Evolutionary conservation across 495 filamentous ascomycete species (phyloP).

Genomic region (Trichoderma virens): DNA sequence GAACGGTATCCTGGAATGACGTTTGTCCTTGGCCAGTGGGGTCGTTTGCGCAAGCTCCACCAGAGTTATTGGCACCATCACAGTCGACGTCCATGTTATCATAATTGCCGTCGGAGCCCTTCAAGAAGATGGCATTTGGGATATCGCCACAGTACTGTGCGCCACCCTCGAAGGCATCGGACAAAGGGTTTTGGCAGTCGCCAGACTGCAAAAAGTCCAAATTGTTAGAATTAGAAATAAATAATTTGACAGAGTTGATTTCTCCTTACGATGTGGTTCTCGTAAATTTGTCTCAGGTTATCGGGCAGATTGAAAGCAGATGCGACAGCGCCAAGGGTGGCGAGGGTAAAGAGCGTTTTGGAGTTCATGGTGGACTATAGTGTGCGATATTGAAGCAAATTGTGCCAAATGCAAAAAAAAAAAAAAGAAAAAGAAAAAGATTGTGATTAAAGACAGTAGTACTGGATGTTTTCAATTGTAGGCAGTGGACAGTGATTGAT

Average conservation of each 20-base stretch:
- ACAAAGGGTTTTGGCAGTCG: not conserved
- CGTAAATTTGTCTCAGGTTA: not conserved
- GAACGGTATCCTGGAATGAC: slow-evolving; percentile 43
- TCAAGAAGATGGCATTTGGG: not conserved
- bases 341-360: not conserved
- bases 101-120: not conserved
- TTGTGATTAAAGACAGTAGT: too few relatives aligned
- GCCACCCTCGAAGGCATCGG: not conserved
- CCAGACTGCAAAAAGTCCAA: not conserved
- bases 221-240: not conserved
- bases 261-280: not conserved
- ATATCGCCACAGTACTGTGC: not conserved
- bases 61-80: slow-evolving; percentile 44
- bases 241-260: not conserved
- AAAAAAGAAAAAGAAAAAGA: not conserved
- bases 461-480: too few relatives aligned
- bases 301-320: not conserved
- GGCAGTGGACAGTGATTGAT: too few relatives aligned
- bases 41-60: slow-evolving; percentile 42
- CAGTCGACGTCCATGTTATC: slow-evolving; percentile 62
- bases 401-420: not conserved
- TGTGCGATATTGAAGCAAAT: too few relatives aligned
- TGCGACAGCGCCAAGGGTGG: not conserved
- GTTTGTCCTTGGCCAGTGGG: slow-evolving; percentile 45
- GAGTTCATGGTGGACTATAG: not conserved